Conservation (phyloP, 768 basidiomycete species). For the Russula earlei region DNA sequence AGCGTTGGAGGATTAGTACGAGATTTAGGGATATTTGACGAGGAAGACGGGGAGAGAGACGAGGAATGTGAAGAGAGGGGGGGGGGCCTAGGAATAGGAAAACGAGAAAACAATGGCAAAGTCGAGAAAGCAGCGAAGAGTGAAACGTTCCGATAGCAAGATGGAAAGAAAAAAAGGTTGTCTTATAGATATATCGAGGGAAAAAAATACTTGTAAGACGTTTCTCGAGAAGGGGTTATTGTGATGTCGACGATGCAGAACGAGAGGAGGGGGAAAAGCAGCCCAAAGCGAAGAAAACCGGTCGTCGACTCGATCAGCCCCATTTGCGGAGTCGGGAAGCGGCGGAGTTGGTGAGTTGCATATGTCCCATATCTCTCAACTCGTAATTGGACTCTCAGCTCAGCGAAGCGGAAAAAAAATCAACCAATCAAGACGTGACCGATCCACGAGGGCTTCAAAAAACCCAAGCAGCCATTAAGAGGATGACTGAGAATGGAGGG, state of each 20-base stretch:
- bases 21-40: conserved; percentile 2
- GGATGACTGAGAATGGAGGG: conserved; percentile 2
- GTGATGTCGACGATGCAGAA: conserved; percentile 21
- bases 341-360: conserved; percentile 19
- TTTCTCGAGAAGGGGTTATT: not conserved
- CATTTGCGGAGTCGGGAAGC: conserved; percentile 21
- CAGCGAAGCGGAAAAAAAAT: no score
- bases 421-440: conserved; percentile 5
- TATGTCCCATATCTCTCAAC: conserved; percentile 2
- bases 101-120: conserved; percentile 25
- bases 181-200: conserved; percentile 22
- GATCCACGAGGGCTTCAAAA: conserved; percentile 14
- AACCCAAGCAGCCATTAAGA: not conserved
- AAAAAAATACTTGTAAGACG: conserved; percentile 8
- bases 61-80: conserved; percentile 24
- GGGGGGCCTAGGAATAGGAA: conserved; percentile 26
- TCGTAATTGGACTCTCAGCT: not conserved
- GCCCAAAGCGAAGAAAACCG: conserved; percentile 25
- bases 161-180: conserved; percentile 23
- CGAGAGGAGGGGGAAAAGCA: conserved; percentile 20
- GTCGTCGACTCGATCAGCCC: conserved; percentile 11
- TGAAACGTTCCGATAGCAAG: conserved; percentile 28
- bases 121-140: conserved; percentile 26
- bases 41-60: conserved; percentile 19
- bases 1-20: conserved; percentile 1